Conservation (phyloP, 2,329 filamentous ascomycete genomes). For the Emmonsiellopsis sp. region DNA sequence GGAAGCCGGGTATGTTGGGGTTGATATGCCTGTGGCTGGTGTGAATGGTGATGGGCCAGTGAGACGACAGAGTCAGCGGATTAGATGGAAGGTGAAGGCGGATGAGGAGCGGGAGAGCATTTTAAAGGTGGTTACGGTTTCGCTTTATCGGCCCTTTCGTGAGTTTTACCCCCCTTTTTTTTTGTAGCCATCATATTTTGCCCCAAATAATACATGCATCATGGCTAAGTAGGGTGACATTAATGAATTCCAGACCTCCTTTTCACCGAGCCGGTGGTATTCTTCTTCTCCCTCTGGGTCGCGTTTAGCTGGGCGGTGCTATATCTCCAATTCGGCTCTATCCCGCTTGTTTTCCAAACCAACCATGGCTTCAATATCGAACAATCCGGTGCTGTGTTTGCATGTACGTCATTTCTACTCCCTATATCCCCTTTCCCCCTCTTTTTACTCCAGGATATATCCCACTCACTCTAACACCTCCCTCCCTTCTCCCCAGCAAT, state of each 20-base stretch:
- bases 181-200: background rate
- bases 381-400: slow-evolving; percentile 63
- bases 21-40: slow-evolving; percentile 35
- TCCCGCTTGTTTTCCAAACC: slow-evolving; percentile 65
- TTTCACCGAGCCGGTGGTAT: slow-evolving; percentile 53
- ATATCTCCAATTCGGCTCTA: slow-evolving; percentile 72
- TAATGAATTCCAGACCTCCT: slow-evolving; percentile 39
- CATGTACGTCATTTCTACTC: slow-evolving; percentile 23
- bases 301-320: slow-evolving; percentile 83
- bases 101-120: slow-evolving; percentile 68
- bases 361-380: slow-evolving; percentile 60
- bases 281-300: slow-evolving; percentile 77
- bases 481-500: slow-evolving; percentile 41
- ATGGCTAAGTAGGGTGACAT: background rate
- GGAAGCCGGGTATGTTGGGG: slow-evolving; percentile 48
- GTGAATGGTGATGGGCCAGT: slow-evolving; percentile 7
- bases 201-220: no score
- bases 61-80: slow-evolving; percentile 37
- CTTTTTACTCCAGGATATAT: background rate
- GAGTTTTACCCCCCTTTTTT: slow-evolving; percentile 16
- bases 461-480: background rate
- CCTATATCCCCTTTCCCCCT: background rate
- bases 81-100: slow-evolving; percentile 70
- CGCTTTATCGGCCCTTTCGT: slow-evolving; percentile 66
- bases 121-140: slow-evolving; percentile 60